These are phyloP conservation scores for Tetrapyrgos nigripes DNA, from an alignment of 1,284 basidiomycete genomes.

Conservation along the genomic window DNA sequence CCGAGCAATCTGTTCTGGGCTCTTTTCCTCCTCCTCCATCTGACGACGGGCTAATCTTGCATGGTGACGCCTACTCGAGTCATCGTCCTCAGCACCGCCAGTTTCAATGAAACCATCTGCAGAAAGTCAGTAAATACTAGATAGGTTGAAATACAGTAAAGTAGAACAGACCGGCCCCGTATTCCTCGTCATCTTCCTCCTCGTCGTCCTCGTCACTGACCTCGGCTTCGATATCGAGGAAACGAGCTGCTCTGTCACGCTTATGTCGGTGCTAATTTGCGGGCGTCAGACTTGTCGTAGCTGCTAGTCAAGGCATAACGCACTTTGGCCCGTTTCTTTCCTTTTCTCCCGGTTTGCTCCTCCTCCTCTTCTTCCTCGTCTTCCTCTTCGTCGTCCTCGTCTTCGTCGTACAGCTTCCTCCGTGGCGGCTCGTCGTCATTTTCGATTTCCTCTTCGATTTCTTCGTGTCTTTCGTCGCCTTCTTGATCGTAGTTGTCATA, in stretches of 20 bases:
- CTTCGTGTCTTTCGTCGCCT: slow-evolving; percentile 45
- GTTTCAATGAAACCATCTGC: slow-evolving; percentile 86
- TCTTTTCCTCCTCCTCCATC: slow-evolving; percentile 75
- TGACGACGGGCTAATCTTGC: slow-evolving; percentile 78
- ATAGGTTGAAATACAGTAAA: not conserved
- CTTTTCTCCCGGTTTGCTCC: slow-evolving; percentile 57
- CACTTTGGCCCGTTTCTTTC: slow-evolving; percentile 65
- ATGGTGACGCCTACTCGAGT: slow-evolving; percentile 72
- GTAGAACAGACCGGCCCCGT: slow-evolving; percentile 62
- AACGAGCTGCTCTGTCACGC: slow-evolving; percentile 73
- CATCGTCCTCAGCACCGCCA: slow-evolving; percentile 77
- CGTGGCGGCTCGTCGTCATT: slow-evolving; percentile 36
- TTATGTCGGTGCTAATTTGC: slow-evolving; percentile 64
- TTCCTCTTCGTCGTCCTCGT: slow-evolving; percentile 56
- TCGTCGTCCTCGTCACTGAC: slow-evolving; percentile 96
- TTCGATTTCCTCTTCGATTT: slow-evolving; percentile 33
- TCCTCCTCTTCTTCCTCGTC: slow-evolving; percentile 57
- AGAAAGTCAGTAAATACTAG: slow-evolving; percentile 10
- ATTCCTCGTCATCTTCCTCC: slow-evolving; percentile 91
- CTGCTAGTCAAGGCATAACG: slow-evolving; percentile 14
- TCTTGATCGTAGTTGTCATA: slow-evolving; percentile 41
- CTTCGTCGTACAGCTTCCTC: slow-evolving; percentile 46
- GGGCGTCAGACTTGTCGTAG: slow-evolving; percentile 11
- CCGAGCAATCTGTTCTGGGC: slow-evolving; percentile 88
- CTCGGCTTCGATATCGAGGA: slow-evolving; percentile 95